Base-by-base conservation (phyloP, 345 rosid genomes). In the Ceriops tagal region DNA sequence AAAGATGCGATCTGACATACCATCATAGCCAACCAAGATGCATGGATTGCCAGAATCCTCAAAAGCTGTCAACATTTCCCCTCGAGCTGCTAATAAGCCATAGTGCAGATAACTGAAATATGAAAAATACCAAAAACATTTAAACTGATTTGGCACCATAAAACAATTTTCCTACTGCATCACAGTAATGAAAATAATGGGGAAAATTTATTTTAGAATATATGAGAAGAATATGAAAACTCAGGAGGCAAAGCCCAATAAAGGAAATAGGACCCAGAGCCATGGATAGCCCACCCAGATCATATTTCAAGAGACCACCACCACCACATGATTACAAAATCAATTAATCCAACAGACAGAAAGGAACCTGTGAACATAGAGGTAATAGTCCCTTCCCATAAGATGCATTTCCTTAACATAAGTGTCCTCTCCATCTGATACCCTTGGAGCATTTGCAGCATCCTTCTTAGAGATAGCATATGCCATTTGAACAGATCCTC, bases 401-500 rank as follows among this genome's bases (percentile, higher is more conserved):
- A 92, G 75, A 71, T 61, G 67, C 93, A 89, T 88, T 77, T 88
- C 86, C 60, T 79, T 83, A 72, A 92, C 92, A 77, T 73, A 89
- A 30, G 84, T 2, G 64, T 89, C 93, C 89, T 86, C 90, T 62
- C 96, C 93, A 47, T 73, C 77, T 58, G 75, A 61, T 72, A 81
- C 46, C 58, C 63, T 82, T 49, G 93, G 97, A 63, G 96, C 87
- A 67, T 52, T 85, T 46, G 83, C 86, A 75, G 88, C 93, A 72
- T 83, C 90, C 56, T 74, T 79, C 76, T 88, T 83, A 0, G 97
- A 86, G 71, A 92, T 88, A 73, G 97, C 96, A 83, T 87, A 91
- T 21, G 97, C 97, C 97, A 91, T 91, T 81, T 91, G 97, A 63
- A 91, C 96, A 71, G 97, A 92, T 37, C 96, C 96, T 61, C 96